Conservation (phyloP, 2,329 filamentous ascomycete genomes). For the Chrysoporthe puriensis region DNA sequence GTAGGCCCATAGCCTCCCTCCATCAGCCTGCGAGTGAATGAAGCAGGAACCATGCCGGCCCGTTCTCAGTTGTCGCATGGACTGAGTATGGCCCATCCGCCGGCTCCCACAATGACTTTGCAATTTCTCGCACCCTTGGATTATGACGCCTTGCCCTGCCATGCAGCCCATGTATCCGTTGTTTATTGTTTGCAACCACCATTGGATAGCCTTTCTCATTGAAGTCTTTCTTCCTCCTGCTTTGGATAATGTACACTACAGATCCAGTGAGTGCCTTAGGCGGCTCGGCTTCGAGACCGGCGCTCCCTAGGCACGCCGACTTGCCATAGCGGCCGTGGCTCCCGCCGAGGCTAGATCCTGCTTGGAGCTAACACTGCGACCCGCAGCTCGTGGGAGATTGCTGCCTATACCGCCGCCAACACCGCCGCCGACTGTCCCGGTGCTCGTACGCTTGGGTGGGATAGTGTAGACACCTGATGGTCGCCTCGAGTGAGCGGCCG, state of each 20-base stretch:
- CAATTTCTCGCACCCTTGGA: background rate
- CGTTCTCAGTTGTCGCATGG: background rate
- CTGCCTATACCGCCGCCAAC: conserved; percentile 43
- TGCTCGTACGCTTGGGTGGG: conserved; percentile 57
- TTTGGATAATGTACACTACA: background rate
- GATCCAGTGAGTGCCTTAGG: conserved; percentile 11
- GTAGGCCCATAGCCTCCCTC: background rate
- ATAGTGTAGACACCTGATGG: conserved; percentile 23
- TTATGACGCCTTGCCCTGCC: background rate
- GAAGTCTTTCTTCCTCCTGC: background rate
- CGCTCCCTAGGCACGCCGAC: conserved; percentile 48
- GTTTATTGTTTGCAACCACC: background rate
- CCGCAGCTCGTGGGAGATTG: conserved; percentile 60
- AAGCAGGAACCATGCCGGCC: background rate
- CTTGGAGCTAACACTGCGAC: conserved; percentile 60
- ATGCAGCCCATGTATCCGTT: background rate
- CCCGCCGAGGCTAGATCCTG: conserved; percentile 63
- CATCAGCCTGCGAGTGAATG: background rate
- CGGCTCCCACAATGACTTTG: background rate
- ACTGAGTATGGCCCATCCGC: background rate
- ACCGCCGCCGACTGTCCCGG: conserved; percentile 43
- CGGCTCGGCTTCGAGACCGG: conserved; percentile 22
- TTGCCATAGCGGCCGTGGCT: conserved; percentile 61
- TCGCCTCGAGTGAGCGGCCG: conserved; percentile 44
- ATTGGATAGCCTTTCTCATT: background rate